Percentiles rank a stretch among this genome's conserved stretches.
Conservation (phyloP, 2,329 filamentous ascomycete genomes). For the Diplocarpon mali region DNA sequence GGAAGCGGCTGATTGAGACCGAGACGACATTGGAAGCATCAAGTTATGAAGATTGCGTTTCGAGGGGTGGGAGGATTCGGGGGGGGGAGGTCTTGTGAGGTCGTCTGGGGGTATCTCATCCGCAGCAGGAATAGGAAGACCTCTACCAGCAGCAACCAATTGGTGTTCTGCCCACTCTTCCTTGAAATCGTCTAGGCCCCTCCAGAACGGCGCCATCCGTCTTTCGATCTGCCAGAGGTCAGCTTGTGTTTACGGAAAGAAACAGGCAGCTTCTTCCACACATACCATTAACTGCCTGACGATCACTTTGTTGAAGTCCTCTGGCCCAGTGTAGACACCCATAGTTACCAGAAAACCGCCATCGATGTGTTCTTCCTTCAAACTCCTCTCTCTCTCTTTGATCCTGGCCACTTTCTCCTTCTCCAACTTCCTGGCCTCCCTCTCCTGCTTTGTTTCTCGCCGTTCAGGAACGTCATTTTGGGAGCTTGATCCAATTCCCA, state of each 20-base stretch:
- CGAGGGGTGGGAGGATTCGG: conserved; percentile 38
- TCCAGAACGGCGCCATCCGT: conserved; percentile 88
- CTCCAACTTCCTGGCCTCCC: conserved; percentile 76
- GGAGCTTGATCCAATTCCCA: conserved; percentile 23
- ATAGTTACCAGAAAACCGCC: conserved; percentile 91
- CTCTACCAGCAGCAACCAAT: conserved; percentile 80
- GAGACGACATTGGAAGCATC: conserved; percentile 66
- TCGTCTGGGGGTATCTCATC: conserved; percentile 71
- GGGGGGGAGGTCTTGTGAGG: conserved; percentile 36
- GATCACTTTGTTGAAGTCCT: conserved; percentile 84
- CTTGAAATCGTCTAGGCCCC: conserved; percentile 79
- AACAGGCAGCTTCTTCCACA: neutral
- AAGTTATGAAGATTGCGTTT: conserved; percentile 57
- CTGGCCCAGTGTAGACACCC: conserved; percentile 81
- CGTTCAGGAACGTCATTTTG: conserved; percentile 33
- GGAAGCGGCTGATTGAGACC: conserved; percentile 70
- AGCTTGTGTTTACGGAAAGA: conserved; percentile 9
- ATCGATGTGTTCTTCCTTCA: conserved; percentile 86
- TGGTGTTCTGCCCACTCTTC: conserved; percentile 90
- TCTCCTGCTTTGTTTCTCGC: conserved; percentile 82
- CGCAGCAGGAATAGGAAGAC: conserved; percentile 70
- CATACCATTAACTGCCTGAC: conserved; percentile 85
- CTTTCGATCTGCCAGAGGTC: conserved; percentile 64
- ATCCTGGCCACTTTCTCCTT: conserved; percentile 64
- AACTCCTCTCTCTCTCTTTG: conserved; percentile 81